phyloP scores from a whole-genome alignment of 2,329 filamentous ascomycete species.

The Curvularia verruculosa region DNA sequence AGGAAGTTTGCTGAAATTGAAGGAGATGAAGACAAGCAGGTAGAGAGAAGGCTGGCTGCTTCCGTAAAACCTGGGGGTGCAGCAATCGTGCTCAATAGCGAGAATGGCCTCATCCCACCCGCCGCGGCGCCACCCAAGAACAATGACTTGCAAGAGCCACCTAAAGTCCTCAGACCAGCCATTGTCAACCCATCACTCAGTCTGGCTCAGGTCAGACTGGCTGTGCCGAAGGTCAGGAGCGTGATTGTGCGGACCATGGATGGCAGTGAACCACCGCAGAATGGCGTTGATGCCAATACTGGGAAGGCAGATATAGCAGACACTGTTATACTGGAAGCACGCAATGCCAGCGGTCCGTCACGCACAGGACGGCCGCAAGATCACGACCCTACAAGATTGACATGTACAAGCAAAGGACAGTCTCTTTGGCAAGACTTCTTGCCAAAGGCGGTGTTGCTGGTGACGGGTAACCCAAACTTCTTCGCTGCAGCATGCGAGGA shows the following conservation, averaged over 20 bases:
- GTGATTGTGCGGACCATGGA: conserved; percentile 85
- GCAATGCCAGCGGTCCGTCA: conserved; percentile 72
- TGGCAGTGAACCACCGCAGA: conserved; percentile 57
- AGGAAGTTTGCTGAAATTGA: conserved; percentile 77
- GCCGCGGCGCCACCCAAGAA: conserved; percentile 56
- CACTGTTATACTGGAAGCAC: conserved; percentile 80
- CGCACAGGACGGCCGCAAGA: conserved; percentile 65
- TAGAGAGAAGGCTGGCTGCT: conserved; percentile 64
- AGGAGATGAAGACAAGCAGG: conserved; percentile 71
- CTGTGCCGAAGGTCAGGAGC: conserved; percentile 83
- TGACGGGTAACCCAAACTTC: conserved; percentile 87
- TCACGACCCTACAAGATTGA: conserved; percentile 83
- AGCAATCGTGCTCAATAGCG: conserved; percentile 75
- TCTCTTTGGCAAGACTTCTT: conserved; percentile 94
- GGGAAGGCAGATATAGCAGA: conserved; percentile 62
- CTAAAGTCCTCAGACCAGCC: conserved; percentile 86
- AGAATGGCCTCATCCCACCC: conserved; percentile 79
- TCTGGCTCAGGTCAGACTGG: conserved; percentile 82
- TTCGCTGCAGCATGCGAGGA: conserved; percentile 96
- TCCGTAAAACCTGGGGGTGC: conserved; percentile 70
- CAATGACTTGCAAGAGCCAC: conserved; percentile 58
- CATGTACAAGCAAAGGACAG: conserved; percentile 78
- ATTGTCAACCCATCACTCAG: conserved; percentile 82
- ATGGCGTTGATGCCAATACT: conserved; percentile 54
- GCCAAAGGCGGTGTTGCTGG: conserved; percentile 82